Base-by-base conservation (phyloP, 2,329 filamentous ascomycete species). In the Xylariales sp. region DNA sequence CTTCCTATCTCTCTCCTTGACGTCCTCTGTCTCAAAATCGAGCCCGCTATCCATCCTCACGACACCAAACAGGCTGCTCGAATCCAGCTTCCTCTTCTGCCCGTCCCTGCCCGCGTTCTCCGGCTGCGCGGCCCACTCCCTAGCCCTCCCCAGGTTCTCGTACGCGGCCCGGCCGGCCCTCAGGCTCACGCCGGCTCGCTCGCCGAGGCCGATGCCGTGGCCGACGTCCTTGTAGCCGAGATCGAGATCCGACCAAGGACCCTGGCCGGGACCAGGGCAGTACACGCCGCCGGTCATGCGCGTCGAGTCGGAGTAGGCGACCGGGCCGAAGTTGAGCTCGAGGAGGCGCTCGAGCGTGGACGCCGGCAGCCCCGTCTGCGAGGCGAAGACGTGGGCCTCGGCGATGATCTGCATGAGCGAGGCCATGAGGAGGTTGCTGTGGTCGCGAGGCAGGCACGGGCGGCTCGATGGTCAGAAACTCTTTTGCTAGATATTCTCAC, bases 321-420 rank as follows among this genome's bases (percentile, higher is more conserved):
- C 60, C 19, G 62, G 56, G 5, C 64, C 65, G 43, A 67, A 67
- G n/a, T 60, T 63, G 31, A 65, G 61, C 0, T 53, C 56, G 34
- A 69, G 65, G 41, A 69, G 52, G 19, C 62, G 60, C 42, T 67
- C 63, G 54, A 67, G 60, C 4, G 57, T 54, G 3, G 50, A 54
- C 2, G 60, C 60, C 8, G 63, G 65, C n/a, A 69, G 53, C 4
- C 63, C 65, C 4, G 62, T 66, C 47, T 63, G 61, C 42, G 69
- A 65, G 13, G 65, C 66, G 38, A 69, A 67, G 21, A 69, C 65
- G 42, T 69, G 66, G 2, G 62, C 60, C 46, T 69, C 66, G 4
- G 61, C 59, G 29, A 69, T 61, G 12, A 63, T 60, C 50, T 69
- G 65, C 56, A 70, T 65, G 53, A 70, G 43, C 12, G 31, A 44